Evolutionary conservation across 768 basidiomycete genomes (phyloP).

Genomic region (Calvatia gigantea): DNA sequence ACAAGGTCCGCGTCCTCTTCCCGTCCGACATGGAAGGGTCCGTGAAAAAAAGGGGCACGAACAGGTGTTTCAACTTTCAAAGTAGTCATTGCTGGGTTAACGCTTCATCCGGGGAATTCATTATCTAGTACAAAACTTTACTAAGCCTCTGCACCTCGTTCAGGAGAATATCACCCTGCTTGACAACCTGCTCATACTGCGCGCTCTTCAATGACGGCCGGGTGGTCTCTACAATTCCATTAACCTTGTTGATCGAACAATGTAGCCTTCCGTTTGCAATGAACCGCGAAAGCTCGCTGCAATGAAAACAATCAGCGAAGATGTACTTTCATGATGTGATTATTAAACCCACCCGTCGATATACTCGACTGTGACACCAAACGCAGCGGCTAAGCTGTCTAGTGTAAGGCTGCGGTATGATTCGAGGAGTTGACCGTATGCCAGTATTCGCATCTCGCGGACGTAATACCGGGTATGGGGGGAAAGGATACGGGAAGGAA

Average conservation of each 20-base stretch:
- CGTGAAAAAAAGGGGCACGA: too few species aligned
- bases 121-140: conserved; percentile 67
- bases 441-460: conserved; percentile 94
- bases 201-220: conserved; percentile 65
- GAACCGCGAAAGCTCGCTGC: conserved; percentile 86
- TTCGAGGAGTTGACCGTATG: conserved; percentile 90
- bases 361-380: conserved; percentile 86
- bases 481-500: conserved; percentile 83
- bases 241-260: conserved; percentile 92
- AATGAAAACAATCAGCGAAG: not conserved
- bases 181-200: conserved; percentile 91
- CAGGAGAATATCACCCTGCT: conserved; percentile 86
- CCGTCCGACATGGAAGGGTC: too few species aligned
- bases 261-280: conserved; percentile 85
- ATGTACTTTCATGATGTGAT: not conserved
- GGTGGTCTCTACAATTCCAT: conserved; percentile 90
- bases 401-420: conserved; percentile 87
- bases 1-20: too few species aligned
- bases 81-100: too few species aligned
- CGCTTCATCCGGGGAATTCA: too few species aligned
- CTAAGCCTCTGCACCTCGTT: conserved; percentile 86
- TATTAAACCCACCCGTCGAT: conserved; percentile 72
- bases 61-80: too few species aligned
- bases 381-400: conserved; percentile 79
- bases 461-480: conserved; percentile 89